Percentiles rank a stretch among this genome's conserved stretches.
Evolutionary conservation across 2,329 filamentous ascomycete species (phyloP).

Genomic region (Sporothrix pallida): DNA sequence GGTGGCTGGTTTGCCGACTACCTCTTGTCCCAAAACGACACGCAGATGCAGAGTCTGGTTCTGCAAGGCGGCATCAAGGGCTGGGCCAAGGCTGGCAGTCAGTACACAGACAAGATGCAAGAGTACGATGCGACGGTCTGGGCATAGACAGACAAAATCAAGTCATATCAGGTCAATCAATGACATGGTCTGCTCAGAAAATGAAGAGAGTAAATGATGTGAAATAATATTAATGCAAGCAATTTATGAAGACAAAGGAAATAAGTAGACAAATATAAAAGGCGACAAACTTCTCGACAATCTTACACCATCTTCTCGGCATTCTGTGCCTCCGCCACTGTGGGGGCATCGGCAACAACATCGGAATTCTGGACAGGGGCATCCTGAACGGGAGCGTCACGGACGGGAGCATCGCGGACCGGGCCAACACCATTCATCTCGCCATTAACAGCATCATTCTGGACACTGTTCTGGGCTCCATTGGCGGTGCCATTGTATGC

Average conservation of each 20-base stretch:
- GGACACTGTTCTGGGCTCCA: too few species aligned
- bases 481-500: too few species aligned
- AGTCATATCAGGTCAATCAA: neutral
- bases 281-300: neutral
- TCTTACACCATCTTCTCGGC: neutral
- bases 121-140: slow-evolving; percentile 51
- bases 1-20: slow-evolving; percentile 63
- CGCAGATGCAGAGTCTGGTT: slow-evolving; percentile 54
- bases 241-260: neutral
- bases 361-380: too few species aligned
- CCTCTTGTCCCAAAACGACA: slow-evolving; percentile 50
- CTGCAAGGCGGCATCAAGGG: slow-evolving; percentile 60
- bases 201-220: neutral
- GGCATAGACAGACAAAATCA: slow-evolving; percentile 34
- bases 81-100: slow-evolving; percentile 55
- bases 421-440: too few species aligned
- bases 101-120: slow-evolving; percentile 56
- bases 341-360: neutral
- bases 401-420: too few species aligned
- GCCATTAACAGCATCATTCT: too few species aligned
- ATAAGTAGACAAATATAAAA: neutral
- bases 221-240: neutral
- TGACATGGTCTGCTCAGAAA: neutral
- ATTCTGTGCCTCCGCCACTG: neutral
- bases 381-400: too few species aligned